Evolutionary conservation across 305 asterid species (phyloP), one percentile per base, ranked within the genome.

Genomic region (Fraxinus ornus): DNA sequence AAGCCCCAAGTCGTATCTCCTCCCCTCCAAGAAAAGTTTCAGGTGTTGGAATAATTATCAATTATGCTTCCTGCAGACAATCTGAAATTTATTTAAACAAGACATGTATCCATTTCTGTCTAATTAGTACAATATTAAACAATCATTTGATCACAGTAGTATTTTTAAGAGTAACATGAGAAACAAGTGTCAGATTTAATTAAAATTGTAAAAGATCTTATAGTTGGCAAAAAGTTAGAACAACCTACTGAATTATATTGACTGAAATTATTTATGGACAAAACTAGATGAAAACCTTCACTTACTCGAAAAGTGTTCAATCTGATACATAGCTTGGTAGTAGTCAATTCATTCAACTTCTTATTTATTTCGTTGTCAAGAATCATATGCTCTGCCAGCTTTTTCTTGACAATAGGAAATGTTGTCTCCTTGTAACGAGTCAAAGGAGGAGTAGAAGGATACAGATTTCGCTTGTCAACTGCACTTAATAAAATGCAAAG

Each of bases 231-330:
- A 68, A 28, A 33, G 72, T 60, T 47, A 57, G 22, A 26, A 60
- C 26, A 77, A 78, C 75, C 79, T 60, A 80, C 55, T 70, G 82
- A 81, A 13, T 68, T 47, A 17, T 37, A 81, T 9, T 71, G 17
- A 32, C 77, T 35, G 41, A 36, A 85, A 66, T 28, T 26, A 19
- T 62, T 32, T 80, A 83, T 82, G 83, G 84, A 80, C 28, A 79
- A 79, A 79, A 84, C 77, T 66, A 80, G 77, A 92, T 36, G 47
- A 62, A 81, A 75, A 80, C 79, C 52, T 77, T 79, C 81, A 92
- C 98, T 89, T 84, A 96, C 99, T 87, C 86, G 93, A 80, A 91
- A 97, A 82, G 99, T 96, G 84, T 93, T 96, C 89, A 96, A 83
- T 91, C 93, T 93, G 89, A 93, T 85, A 82, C 99, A 96, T 35